A percentile compares a stretch with the other conserved stretches of the same genome.
Conservation (phyloP, 1,284 basidiomycete species). For the Ustilago esculenta region DNA sequence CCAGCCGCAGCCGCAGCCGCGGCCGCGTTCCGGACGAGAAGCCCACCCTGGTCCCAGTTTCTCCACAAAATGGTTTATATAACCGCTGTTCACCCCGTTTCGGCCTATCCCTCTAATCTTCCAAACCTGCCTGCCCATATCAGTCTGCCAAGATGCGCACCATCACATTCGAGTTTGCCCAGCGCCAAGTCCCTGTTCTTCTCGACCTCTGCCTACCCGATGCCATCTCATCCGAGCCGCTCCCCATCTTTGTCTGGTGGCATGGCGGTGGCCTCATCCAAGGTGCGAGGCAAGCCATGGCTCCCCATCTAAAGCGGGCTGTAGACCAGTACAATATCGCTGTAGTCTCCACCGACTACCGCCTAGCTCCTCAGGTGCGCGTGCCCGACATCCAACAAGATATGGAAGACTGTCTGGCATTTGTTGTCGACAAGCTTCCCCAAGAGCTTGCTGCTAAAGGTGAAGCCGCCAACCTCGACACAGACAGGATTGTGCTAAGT, state of each 20-base stretch:
- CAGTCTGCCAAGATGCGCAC: conserved; percentile 23
- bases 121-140: too few species aligned
- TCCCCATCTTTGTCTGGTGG: conserved; percentile 48
- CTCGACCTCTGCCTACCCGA: conserved; percentile 47
- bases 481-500: conserved; percentile 33
- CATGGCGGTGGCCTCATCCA: conserved; percentile 52
- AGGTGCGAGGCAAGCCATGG: conserved; percentile 37
- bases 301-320: conserved; percentile 43
- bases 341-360: conserved; percentile 48
- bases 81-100: too few species aligned
- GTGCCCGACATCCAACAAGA: conserved; percentile 45
- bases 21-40: conserved; percentile 20
- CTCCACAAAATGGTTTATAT: conserved; percentile 3
- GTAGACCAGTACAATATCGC: conserved; percentile 46
- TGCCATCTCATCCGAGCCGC: conserved; percentile 12
- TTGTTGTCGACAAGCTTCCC: conserved; percentile 35
- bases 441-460: conserved; percentile 18
- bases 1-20: conserved; percentile 18
- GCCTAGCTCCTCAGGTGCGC: conserved; percentile 46
- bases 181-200: conserved; percentile 29
- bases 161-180: conserved; percentile 35
- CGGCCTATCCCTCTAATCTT: conserved; percentile 1
- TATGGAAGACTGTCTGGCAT: conserved; percentile 40
- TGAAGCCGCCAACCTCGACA: conserved; percentile 25
- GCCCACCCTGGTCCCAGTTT: too few species aligned